A percentile compares a stretch with the other conserved stretches of the same genome.
These are phyloP conservation scores for Elsinoe necatrix DNA, from an alignment of 2,329 filamentous ascomycete species.

Conservation along the genomic window DNA sequence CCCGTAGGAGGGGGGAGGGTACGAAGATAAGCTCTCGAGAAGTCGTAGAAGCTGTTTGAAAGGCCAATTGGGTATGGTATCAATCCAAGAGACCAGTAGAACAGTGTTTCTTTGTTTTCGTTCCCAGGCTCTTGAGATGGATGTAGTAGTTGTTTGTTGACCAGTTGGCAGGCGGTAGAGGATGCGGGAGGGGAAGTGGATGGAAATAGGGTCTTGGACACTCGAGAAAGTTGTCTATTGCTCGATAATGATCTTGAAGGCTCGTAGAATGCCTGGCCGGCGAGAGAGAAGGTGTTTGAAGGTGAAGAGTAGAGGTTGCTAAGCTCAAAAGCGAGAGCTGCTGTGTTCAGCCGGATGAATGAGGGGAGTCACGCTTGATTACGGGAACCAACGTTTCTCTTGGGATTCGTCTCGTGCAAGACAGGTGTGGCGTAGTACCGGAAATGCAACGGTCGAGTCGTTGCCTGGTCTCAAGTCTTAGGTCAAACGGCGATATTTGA, in stretches of 20 bases:
- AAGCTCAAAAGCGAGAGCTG: neutral
- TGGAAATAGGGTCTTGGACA: neutral
- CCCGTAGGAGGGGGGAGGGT: neutral
- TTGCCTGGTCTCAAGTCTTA: constrained; percentile 3
- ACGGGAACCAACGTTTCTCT: neutral
- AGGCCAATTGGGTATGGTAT: constrained; percentile 8
- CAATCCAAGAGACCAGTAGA: neutral
- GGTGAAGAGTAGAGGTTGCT: constrained; percentile 1
- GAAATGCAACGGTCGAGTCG: constrained; percentile 3
- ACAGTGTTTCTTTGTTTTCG: neutral
- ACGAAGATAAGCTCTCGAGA: neutral
- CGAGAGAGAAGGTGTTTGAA: neutral
- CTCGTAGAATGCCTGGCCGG: neutral
- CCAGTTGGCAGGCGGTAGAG: neutral
- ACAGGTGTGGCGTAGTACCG: constrained; percentile 2
- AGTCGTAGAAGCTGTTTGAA: neutral
- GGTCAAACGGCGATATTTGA: constrained; percentile 4
- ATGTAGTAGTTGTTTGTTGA: neutral
- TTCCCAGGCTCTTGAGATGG: constrained; percentile 8
- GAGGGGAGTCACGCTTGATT: constrained; percentile 7
- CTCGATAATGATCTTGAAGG: neutral
- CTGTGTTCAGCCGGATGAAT: neutral
- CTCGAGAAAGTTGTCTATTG: neutral
- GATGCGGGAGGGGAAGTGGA: neutral
- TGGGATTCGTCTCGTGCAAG: constrained; percentile 1